Base-by-base conservation (phyloP, 345 rosid genomes). In the Gossypium stocksii region DNA sequence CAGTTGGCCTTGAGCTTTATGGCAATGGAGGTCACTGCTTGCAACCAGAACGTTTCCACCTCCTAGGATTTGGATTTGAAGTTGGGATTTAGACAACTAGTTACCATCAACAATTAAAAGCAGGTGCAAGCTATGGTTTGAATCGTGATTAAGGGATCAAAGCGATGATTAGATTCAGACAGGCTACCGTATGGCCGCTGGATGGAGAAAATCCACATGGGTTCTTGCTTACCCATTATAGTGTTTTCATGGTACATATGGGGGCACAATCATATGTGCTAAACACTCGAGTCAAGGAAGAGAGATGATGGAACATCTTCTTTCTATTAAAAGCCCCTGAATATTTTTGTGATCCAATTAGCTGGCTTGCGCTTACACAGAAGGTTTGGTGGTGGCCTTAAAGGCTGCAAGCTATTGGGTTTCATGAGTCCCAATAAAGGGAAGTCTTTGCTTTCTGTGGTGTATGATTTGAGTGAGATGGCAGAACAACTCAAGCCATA, bases 101-200 rank as follows among this genome's bases (percentile, higher is more conserved):
- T 70, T 65, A 56, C 43, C 78, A 66, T 74, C 59, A 49, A 76
- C 23, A 43, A 73, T 49, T 51, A 58, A 72, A 70, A 54, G 72
- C 23, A 34, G 41, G 7, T 34, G 7, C 41, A 34, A 34, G 41
- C 57, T 29, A 66, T 61, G 78, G 46, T 45, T 25, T 70, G 72
- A 25, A 82, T 80, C 74, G 80, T 82, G 76, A 79, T 82, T 66
- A 52, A 17, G 76, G 82, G 85, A 71, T 69, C 58, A 62, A 71
- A 76, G 73, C 76, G 83, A 77, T 79, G 71, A 73, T 76, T 80
- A 75, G 79, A 68, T 52, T 34, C 5, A 9, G 80, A 77, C 83
- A 3, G 80, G 73, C 83, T n/a, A 58, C 17, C 43, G 53, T 51
- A 22, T 5, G n/a, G 73, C 76, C 80, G 84, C 82, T 85, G 83